Evolutionary conservation across 2,329 filamentous ascomycete genomes (phyloP).

Genomic region (Aspergillus piperis): DNA sequence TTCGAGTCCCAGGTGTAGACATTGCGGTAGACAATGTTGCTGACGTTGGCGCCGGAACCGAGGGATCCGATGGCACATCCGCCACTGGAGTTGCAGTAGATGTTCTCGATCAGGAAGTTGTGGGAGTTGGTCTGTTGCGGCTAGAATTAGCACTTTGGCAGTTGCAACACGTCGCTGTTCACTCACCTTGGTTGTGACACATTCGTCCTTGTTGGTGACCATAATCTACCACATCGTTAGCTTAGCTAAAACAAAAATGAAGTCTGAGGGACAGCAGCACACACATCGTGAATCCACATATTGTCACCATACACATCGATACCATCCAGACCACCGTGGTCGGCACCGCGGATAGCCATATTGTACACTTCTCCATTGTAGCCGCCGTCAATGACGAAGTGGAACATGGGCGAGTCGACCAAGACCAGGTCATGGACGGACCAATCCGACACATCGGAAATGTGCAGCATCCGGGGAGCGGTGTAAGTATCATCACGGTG

Average conservation of each 20-base stretch:
- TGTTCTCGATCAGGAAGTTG: conserved; percentile 60
- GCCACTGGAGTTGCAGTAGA: conserved; percentile 65
- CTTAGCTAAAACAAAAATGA: background rate
- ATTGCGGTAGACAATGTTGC: conserved; percentile 57
- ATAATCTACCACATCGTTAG: conserved; percentile 40
- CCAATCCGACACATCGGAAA: conserved; percentile 51
- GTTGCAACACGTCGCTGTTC: too few relatives aligned
- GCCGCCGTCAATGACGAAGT: conserved; percentile 54
- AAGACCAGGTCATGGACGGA: conserved; percentile 53
- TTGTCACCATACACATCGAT: conserved; percentile 58
- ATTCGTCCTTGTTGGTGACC: conserved; percentile 65
- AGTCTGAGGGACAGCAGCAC: background rate
- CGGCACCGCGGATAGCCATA: conserved; percentile 56
- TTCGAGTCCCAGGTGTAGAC: conserved; percentile 61
- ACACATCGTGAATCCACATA: conserved; percentile 58
- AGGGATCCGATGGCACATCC: conserved; percentile 62
- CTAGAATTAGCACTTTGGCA: background rate
- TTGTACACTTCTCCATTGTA: conserved; percentile 58
- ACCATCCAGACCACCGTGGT: conserved; percentile 57
- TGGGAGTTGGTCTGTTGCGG: conserved; percentile 46
- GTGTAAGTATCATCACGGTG: conserved; percentile 42
- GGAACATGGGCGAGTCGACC: conserved; percentile 53
- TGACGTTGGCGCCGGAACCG: conserved; percentile 51
- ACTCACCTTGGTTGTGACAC: conserved; percentile 56
- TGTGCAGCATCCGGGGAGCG: conserved; percentile 49